Evolutionary conservation across 2,329 filamentous ascomycete species (phyloP), one percentile per base, ranked within the genome.

Genomic region (Aspergillus pseudotamarii): DNA sequence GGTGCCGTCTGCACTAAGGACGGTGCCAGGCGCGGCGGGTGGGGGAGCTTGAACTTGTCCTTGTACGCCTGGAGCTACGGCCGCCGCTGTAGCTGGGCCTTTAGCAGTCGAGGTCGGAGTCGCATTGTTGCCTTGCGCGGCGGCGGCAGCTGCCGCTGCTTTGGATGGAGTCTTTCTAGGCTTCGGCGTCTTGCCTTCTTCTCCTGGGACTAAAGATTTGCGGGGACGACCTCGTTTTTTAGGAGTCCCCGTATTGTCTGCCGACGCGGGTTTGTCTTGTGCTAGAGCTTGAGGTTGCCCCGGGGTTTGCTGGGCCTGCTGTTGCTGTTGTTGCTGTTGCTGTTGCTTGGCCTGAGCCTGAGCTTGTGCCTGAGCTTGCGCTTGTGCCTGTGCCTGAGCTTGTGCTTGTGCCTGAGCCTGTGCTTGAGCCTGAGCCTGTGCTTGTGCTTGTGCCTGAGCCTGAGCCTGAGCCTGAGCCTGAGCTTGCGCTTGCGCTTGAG

Each of bases 171-270:
- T 48, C 50, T 68, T 65, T 57, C 60, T 67, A 4, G 65, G 62
- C 26, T 66, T 69, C 10, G 48, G 56, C 19, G 68, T 63, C n/a
- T 66, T 65, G 19, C 58, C 63, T 41, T 64, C 66, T 50, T 69
- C 68, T 14, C 67, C 66, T n/a, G 65, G 65, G 4, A 61, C 43
- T 26, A 60, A 51, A 9, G 64, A 62, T 56, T 76, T 76, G 38
- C 74, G 73, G 12, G 74, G 74, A 32, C 74, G 74, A 54, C 74
- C 74, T 58, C 74, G 71, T 51, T 74, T 74, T 32, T 61, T 61
- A n/a, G 66, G 66, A 8, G 66, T 63, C 21, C 59, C 63, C 14
- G 59, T 61, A n/a, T 63, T 56, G 12, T 54, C 62, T 8, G 64
- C 55, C 6, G 60, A 51, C 6, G 46, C 38, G 10, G 62, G 58